phyloP scores from a whole-genome alignment of 768 basidiomycete genomes.

The Fomitopsis pulvina region DNA sequence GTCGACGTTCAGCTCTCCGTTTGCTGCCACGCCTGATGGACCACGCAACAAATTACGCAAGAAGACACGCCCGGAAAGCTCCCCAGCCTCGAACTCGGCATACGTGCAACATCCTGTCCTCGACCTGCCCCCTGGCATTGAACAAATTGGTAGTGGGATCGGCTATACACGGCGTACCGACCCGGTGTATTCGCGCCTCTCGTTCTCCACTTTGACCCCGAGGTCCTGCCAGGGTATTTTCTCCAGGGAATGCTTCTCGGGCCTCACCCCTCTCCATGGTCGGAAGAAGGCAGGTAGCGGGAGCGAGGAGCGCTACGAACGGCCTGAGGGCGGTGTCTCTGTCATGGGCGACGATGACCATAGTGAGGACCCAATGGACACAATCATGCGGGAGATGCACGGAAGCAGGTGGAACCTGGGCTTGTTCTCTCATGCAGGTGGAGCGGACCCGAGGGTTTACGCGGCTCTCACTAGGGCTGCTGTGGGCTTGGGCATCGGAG shows the following conservation, averaged over 20 bases:
- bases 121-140: conserved; percentile 32
- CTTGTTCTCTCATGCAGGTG: conserved; percentile 4
- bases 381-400: conserved; percentile 23
- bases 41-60: conserved; percentile 37
- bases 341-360: background rate
- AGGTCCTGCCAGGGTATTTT: conserved; percentile 16
- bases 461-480: background rate
- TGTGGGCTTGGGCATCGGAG: conserved; percentile 2
- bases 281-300: conserved; percentile 1
- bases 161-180: conserved; percentile 18
- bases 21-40: conserved; percentile 24
- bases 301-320: background rate
- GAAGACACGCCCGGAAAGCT: conserved; percentile 28
- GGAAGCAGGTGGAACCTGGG: conserved; percentile 17
- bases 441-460: conserved; percentile 3
- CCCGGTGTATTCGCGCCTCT: conserved; percentile 6
- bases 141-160: conserved; percentile 29
- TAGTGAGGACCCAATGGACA: conserved; percentile 21
- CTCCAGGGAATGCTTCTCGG: conserved; percentile 7
- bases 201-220: conserved; percentile 13
- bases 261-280: background rate
- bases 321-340: background rate
- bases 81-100: conserved; percentile 20
- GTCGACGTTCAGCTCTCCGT: conserved; percentile 23
- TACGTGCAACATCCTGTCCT: conserved; percentile 19